A percentile compares a stretch with the other conserved stretches of the same genome.
Conservation (phyloP, 768 basidiomycete genomes). For the Tricholoma sp. region DNA sequence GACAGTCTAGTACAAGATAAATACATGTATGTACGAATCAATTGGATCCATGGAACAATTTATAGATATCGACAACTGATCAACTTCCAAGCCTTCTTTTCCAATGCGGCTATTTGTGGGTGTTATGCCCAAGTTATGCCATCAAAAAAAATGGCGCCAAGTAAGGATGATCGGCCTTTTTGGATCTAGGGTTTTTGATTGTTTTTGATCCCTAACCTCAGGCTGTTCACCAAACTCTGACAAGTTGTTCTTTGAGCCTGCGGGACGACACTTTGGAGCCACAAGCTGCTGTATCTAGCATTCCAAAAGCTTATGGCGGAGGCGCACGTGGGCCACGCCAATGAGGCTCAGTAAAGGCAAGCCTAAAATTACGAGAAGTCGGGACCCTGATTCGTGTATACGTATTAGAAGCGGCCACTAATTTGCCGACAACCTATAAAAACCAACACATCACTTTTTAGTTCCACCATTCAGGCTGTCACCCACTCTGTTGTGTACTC, state of each 20-base stretch:
- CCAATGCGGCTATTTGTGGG: no score
- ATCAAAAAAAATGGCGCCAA: background rate
- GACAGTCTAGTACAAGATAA: no score
- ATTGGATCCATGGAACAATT: no score
- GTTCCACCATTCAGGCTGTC: constrained; percentile 6
- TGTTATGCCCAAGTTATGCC: background rate
- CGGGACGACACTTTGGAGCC: background rate
- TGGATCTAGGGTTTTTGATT: background rate
- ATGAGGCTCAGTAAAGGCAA: background rate
- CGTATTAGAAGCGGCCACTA: background rate
- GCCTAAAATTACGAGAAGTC: background rate
- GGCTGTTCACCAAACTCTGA: background rate
- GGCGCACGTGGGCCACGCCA: background rate
- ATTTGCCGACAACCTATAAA: background rate
- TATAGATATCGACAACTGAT: no score
- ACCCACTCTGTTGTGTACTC: constrained; percentile 1
- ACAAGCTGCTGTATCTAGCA: no score
- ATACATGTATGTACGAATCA: no score
- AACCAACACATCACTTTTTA: background rate
- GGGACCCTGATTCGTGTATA: background rate
- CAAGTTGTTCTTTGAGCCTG: no score
- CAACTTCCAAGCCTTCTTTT: no score
- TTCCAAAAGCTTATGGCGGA: background rate
- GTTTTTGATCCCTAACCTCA: no score
- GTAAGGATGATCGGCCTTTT: background rate